Conservation (phyloP, 2,329 filamentous ascomycete species). For the Thielaviopsis euricoi region DNA sequence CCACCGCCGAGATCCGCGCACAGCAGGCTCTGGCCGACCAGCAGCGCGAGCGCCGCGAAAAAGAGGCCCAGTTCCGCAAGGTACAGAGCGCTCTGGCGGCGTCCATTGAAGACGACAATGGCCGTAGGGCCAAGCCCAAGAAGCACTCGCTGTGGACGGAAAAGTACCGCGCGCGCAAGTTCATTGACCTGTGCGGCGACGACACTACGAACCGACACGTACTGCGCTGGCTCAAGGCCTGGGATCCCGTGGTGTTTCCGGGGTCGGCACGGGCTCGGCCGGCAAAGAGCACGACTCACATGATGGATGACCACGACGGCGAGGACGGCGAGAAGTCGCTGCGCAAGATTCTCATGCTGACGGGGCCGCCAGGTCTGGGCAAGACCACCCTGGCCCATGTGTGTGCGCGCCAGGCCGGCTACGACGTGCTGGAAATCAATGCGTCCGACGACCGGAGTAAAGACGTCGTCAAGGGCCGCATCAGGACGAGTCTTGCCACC, state of each 20-base stretch:
- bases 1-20: constrained; percentile 38
- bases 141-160: constrained; percentile 74
- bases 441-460: constrained; percentile 87
- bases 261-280: constrained; percentile 46
- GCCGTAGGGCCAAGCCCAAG: constrained; percentile 23
- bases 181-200: constrained; percentile 86
- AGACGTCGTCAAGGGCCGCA: constrained; percentile 78
- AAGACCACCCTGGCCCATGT: constrained; percentile 96
- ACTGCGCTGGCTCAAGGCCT: constrained; percentile 81
- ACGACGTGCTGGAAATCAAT: constrained; percentile 94
- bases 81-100: constrained; percentile 15
- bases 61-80: background rate
- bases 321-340: constrained; percentile 52
- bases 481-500: constrained; percentile 80
- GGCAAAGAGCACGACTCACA: constrained; percentile 18
- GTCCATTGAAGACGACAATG: constrained; percentile 24
- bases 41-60: background rate
- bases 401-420: constrained; percentile 85
- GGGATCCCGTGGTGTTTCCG: constrained; percentile 88
- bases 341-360: constrained; percentile 75
- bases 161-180: constrained; percentile 84
- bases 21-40: constrained; percentile 6
- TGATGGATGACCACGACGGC: no score
- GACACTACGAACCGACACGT: constrained; percentile 85
- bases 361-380: constrained; percentile 80